phyloP scores from a whole-genome alignment of 148 eudicot genomes.

The Silene uniflora region DNA sequence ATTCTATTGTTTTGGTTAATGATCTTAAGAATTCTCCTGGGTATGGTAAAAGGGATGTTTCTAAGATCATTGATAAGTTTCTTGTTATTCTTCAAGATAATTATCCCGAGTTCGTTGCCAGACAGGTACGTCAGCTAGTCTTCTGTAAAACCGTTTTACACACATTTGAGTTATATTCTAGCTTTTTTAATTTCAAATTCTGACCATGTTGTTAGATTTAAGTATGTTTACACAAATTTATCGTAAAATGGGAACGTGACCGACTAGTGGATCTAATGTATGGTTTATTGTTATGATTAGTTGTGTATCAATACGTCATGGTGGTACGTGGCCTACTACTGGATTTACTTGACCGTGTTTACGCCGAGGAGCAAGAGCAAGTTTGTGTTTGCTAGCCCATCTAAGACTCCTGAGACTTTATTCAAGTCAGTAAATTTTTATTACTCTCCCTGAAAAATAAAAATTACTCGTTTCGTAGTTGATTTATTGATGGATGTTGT shows the following conservation, averaged over 20 bases:
- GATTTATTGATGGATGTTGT: neutral
- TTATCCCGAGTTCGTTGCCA: conserved; percentile 79
- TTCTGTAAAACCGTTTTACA: neutral
- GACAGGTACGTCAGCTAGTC: conserved; percentile 41
- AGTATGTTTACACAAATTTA: neutral
- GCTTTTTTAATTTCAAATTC: too few relatives aligned
- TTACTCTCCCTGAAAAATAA: neutral
- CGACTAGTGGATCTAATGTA: neutral
- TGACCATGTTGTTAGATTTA: too few relatives aligned
- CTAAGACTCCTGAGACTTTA: conserved; percentile 63
- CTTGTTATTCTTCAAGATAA: conserved; percentile 65
- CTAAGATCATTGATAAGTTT: conserved; percentile 52
- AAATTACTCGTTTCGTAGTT: neutral
- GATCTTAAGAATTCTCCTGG: conserved; percentile 80
- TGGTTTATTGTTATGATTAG: conserved; percentile 24
- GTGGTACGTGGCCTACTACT: conserved; percentile 75
- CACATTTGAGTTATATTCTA: too few relatives aligned
- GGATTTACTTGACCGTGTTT: conserved; percentile 55
- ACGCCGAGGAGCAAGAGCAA: conserved; percentile 83
- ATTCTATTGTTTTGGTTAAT: conserved; percentile 56
- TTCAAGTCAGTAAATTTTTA: conserved; percentile 47
- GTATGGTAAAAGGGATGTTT: conserved; percentile 49
- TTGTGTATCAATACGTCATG: conserved; percentile 80
- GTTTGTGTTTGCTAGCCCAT: conserved; percentile 69
- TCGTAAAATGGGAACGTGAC: too few relatives aligned